phyloP scores from a whole-genome alignment of 2,329 filamentous ascomycete species.

The Hypoxylon sp. region DNA sequence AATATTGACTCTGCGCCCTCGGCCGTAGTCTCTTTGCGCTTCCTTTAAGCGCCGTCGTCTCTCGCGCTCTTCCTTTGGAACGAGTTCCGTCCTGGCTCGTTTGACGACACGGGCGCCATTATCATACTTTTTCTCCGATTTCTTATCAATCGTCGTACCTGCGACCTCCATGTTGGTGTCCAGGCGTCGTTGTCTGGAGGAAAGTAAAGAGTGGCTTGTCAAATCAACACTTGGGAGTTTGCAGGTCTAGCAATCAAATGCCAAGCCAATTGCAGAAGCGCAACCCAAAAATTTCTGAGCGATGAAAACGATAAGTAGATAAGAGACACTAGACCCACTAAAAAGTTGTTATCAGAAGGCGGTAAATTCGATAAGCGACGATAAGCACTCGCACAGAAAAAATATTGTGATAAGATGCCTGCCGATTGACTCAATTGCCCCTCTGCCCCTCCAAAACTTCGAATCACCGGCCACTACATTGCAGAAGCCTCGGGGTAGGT shows the following conservation, averaged over 20 bases:
- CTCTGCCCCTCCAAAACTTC: constrained; percentile 44
- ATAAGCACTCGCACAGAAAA: constrained; percentile 40
- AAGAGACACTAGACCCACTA: constrained; percentile 31
- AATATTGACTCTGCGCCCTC: constrained; percentile 81
- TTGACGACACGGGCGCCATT: constrained; percentile 70
- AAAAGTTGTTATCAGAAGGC: constrained; percentile 40
- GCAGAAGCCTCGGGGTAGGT: constrained; percentile 3
- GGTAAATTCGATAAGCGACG: constrained; percentile 29
- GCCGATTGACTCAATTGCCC: constrained; percentile 32
- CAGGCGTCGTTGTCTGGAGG: neutral
- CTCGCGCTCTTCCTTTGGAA: constrained; percentile 66
- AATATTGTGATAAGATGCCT: constrained; percentile 38
- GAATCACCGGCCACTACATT: constrained; percentile 12
- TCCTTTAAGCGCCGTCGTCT: constrained; percentile 68
- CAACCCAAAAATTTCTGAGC: constrained; percentile 44
- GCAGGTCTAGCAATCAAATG: constrained; percentile 19
- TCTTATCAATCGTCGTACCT: constrained; percentile 53
- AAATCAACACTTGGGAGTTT: neutral
- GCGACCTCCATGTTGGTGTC: constrained; percentile 50
- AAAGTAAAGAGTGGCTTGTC: constrained; percentile 2
- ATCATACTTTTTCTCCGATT: constrained; percentile 58
- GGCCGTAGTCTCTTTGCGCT: constrained; percentile 85
- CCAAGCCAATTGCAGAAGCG: constrained; percentile 34
- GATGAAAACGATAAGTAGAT: constrained; percentile 27
- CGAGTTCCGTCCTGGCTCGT: constrained; percentile 66